Percentiles rank a stretch among this genome's conserved stretches.
These are phyloP conservation scores for Lactarius evosmus DNA, from an alignment of 768 basidiomycete genomes.

Conservation along the genomic window DNA sequence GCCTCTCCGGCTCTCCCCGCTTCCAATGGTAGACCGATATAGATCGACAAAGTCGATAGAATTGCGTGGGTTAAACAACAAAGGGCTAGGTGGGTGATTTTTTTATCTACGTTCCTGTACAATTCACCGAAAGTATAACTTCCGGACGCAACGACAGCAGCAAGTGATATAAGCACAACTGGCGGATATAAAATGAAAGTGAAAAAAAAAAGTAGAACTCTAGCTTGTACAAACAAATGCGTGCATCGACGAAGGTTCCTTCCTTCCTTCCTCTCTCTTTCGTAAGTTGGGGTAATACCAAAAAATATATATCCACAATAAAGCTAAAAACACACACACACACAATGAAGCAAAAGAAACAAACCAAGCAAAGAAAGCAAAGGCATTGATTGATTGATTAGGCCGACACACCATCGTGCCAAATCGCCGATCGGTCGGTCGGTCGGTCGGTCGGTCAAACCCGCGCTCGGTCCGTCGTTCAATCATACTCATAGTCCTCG, in stretches of 20 bases:
- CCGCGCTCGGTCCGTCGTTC: too few relatives aligned
- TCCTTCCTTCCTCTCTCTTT: neutral
- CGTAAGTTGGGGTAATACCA: neutral
- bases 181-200: neutral
- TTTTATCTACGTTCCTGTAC: neutral
- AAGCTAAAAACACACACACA: neutral
- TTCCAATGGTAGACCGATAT: too few relatives aligned
- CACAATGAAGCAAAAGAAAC: neutral
- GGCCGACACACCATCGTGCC: too few relatives aligned
- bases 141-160: neutral
- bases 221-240: neutral
- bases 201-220: neutral
- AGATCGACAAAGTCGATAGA: too few relatives aligned
- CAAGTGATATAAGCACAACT: neutral
- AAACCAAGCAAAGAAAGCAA: neutral
- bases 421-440: too few relatives aligned
- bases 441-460: too few relatives aligned
- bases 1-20: too few relatives aligned
- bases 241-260: neutral
- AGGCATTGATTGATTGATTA: too few relatives aligned
- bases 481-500: slow-evolving; percentile 9
- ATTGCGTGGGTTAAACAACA: neutral
- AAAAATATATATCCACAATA: neutral
- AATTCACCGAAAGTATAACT: neutral
- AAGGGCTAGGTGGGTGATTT: too few relatives aligned